Percentiles rank a stretch among this genome's conserved stretches.
Conservation (phyloP, 345 rosid species). For the Cardamine resedifolia region DNA sequence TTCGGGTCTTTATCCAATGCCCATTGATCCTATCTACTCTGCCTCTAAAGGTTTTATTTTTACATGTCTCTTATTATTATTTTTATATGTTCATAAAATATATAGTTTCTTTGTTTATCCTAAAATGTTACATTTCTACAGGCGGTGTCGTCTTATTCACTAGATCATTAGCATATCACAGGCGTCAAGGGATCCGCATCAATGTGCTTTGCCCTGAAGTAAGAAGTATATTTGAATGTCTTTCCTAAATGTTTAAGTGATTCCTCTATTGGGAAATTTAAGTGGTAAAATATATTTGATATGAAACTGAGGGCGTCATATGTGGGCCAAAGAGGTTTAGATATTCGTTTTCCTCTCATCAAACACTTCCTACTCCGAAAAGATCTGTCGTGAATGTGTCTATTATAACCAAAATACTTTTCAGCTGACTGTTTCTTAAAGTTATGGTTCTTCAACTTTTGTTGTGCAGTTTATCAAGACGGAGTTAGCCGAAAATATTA, state of each 20-base stretch:
- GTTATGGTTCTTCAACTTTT: neutral
- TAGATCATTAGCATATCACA: constrained; percentile 61
- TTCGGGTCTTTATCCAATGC: constrained; percentile 80
- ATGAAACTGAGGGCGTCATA: neutral
- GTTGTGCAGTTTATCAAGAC: constrained; percentile 77
- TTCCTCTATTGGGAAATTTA: neutral
- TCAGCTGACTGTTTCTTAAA: constrained; percentile 1
- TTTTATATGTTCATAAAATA: neutral
- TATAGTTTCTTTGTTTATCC: neutral
- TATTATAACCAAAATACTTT: neutral
- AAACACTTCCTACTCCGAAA: neutral
- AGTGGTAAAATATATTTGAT: neutral
- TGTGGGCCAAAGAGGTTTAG: neutral
- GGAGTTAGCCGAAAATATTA: constrained; percentile 46
- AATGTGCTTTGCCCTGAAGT: constrained; percentile 99
- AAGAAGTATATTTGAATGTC: constrained; percentile 21
- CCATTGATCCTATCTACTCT: constrained; percentile 67
- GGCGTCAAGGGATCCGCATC: constrained; percentile 73
- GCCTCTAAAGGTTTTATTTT: constrained; percentile 66
- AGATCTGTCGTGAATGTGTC: constrained; percentile 1
- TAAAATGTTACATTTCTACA: constrained; percentile 32
- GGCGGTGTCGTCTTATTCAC: constrained; percentile 89
- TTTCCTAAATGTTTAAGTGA: neutral
- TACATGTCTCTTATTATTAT: neutral
- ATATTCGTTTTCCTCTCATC: neutral